Percentiles rank a stretch among this genome's conserved stretches.
These are phyloP conservation scores for Papiliotrema nemorosa DNA, from an alignment of 1,284 basidiomycete genomes.

Conservation along the genomic window DNA sequence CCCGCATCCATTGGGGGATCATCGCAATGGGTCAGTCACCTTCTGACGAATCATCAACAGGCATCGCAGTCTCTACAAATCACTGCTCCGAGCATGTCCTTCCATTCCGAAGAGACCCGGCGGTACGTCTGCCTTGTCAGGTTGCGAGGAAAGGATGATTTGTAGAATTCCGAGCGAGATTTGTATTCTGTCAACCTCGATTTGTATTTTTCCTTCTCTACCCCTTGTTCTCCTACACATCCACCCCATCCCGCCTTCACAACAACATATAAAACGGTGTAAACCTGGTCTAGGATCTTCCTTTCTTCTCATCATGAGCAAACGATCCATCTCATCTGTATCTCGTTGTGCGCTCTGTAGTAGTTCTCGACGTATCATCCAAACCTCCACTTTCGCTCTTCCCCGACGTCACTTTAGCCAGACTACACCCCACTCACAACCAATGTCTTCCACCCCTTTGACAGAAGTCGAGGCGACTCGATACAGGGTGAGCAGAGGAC, in stretches of 20 bases:
- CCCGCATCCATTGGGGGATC: no score
- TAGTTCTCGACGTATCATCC: no score
- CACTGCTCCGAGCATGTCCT: no score
- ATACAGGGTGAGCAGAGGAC: neutral
- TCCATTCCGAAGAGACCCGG: no score
- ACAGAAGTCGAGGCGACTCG: neutral
- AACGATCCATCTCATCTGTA: neutral
- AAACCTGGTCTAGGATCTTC: no score
- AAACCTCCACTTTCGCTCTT: neutral
- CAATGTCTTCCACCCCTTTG: neutral
- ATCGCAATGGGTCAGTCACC: no score
- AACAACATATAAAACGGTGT: neutral
- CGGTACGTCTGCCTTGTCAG: no score
- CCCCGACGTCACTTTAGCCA: neutral
- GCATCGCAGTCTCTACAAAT: no score
- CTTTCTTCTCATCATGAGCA: neutral
- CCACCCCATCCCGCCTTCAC: neutral
- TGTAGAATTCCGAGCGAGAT: neutral
- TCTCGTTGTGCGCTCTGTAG: neutral
- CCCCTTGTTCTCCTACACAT: neutral
- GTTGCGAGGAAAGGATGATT: no score
- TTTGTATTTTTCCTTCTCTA: neutral
- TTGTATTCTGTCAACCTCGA: neutral
- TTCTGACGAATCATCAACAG: no score
- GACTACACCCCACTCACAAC: neutral